Base-by-base conservation (phyloP, 2,329 filamentous ascomycete species). In the Coniosporium tulheliwenetii region DNA sequence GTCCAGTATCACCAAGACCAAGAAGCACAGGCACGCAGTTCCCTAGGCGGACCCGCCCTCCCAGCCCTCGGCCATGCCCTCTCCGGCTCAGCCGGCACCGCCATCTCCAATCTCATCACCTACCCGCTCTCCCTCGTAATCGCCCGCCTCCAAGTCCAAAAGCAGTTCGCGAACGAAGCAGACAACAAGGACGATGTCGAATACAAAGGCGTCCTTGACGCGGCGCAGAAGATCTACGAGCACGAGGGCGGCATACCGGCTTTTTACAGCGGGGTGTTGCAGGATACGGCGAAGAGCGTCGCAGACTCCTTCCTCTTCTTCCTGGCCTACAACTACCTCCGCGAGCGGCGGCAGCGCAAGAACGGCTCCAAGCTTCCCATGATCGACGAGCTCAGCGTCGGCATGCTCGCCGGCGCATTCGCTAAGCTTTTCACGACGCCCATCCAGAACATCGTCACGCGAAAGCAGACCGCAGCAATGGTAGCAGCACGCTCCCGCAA, bases 241-340 rank as follows among this genome's bases (percentile, higher is more conserved):
- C 66, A 71, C 30, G 81, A 86, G 57, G 84, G 83, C n/a, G 77
- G 81, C 3, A 48, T 79, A 13, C 54, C 57, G 39, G 82, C 79
- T 1, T 78, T 93, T 48, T 94, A 69, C 47, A 64, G 59, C 16
- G 66, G 67, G 4, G 52, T 64, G 8, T 45, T 48, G 12, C 58
- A 59, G 8, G 66, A 69, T 49, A 60, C 64, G 1, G 48, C 57
- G 19, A 70, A 70, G 47, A 60, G 61, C 36, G 57, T 70, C 10
- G 58, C 75, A 29, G 85, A 91, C 62, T 83, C 80, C 42, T 89
- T 91, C 55, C 67, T 93, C 39, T 93, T 93, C 66, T 93, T 93
- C 62, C 70, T 89, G 13, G 79, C 83, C 43, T 93, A 93, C 61
- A 82, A 64, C 2, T 71, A 70, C 41, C 50, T 77, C 14, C 55